These are phyloP conservation scores for Sporothrix variecibatus DNA, from an alignment of 2,329 filamentous ascomycete species.

Conservation along the genomic window DNA sequence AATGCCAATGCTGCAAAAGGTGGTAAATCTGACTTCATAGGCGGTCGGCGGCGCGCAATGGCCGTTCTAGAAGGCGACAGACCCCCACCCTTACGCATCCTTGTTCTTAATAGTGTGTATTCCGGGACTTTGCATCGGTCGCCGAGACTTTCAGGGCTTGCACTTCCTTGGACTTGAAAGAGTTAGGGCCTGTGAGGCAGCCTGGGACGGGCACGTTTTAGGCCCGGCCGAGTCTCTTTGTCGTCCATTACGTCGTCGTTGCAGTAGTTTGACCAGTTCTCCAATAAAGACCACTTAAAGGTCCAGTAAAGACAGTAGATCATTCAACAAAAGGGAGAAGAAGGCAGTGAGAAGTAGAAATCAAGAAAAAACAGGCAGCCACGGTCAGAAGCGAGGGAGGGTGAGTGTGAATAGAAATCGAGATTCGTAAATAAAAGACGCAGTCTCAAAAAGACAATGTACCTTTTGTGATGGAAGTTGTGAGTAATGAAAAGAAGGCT, in stretches of 20 bases:
- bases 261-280: neutral
- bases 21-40: neutral
- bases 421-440: neutral
- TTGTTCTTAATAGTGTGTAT: no score
- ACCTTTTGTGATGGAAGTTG: neutral
- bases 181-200: neutral
- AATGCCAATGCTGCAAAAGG: neutral
- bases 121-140: neutral
- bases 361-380: neutral
- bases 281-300: neutral
- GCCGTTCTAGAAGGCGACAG: neutral
- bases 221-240: constrained; percentile 11
- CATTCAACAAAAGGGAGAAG: neutral
- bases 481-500: neutral
- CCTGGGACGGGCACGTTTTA: constrained; percentile 7
- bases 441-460: neutral
- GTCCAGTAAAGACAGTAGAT: neutral
- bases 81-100: neutral
- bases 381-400: neutral
- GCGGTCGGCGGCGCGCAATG: neutral
- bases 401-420: neutral
- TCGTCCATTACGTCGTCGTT: constrained; percentile 19
- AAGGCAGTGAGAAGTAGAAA: neutral
- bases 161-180: no score
- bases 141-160: neutral